Evolutionary conservation across 192 early-diverging fungal species (phyloP).

Genomic region (Diversispora epigaea): DNA sequence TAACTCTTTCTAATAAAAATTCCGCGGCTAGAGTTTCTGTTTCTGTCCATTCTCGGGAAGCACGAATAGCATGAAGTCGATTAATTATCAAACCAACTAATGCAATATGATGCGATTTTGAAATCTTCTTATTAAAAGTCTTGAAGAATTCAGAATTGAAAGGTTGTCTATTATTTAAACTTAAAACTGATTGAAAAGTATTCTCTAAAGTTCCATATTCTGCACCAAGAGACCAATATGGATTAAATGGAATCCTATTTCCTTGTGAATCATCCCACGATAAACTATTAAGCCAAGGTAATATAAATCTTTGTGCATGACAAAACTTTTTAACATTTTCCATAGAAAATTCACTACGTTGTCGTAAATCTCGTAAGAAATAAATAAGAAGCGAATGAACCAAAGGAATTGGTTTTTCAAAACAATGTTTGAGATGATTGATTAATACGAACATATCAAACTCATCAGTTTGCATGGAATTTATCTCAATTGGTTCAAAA

Average conservation of each 20-base stretch:
- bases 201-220: conserved; percentile 17
- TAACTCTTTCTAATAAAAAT: not conserved
- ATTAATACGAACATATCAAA: not conserved
- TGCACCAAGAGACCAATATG: not conserved
- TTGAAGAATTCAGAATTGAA: not conserved
- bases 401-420: not conserved
- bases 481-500: not conserved
- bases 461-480: not conserved
- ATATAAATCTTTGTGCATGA: not conserved
- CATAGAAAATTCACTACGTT: not conserved
- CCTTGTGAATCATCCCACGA: conserved; percentile 1
- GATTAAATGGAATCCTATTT: conserved; percentile 28
- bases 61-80: not conserved
- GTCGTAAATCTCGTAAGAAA: conserved; percentile 25
- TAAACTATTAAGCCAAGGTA: conserved; percentile 30
- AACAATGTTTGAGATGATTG: not conserved
- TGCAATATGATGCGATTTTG: not conserved
- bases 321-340: conserved; percentile 27
- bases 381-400: conserved; percentile 26
- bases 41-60: conserved; percentile 13
- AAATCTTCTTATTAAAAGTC: not conserved
- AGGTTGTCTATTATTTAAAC: not conserved
- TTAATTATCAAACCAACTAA: conserved; percentile 11
- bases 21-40: not conserved
- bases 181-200: not conserved